Base-by-base conservation (phyloP, 208 protist species). In the Acanthamoeba sp. region DNA sequence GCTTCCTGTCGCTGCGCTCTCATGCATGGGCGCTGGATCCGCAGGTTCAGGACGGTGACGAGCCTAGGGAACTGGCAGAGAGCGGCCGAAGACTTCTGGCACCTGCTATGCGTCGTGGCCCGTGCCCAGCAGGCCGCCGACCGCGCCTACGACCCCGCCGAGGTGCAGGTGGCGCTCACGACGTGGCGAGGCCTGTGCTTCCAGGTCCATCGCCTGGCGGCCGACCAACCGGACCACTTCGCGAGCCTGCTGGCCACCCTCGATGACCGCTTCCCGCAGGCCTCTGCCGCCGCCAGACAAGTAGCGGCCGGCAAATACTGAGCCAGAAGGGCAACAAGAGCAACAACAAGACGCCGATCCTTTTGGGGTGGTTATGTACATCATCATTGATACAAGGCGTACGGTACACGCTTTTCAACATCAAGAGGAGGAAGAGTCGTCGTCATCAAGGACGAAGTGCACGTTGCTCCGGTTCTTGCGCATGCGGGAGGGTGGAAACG, bases 391-490 rank as follows among this genome's bases (percentile, higher is more conserved):
- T n/a, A n/a, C n/a, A n/a, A n/a, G n/a, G n/a, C n/a, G n/a, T n/a
- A n/a, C n/a, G n/a, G n/a, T n/a, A n/a, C n/a, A n/a, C n/a, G n/a
- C n/a, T n/a, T n/a, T n/a, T n/a, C n/a, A n/a, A n/a, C n/a, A n/a
- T n/a, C n/a, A n/a, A n/a, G n/a, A n/a, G n/a, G n/a, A n/a, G n/a
- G n/a, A n/a, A n/a, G n/a, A n/a, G 45, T 62, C n/a, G 16, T 84
- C 73, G 27, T 84, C 40, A 29, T 27, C 73, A 22, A 84, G 73
- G 6, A 84, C 42, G 29, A 84, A 84, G 16, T 84, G 34, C 1
- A 84, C 73, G 36, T 84, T 84, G 29, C 38, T 52, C 4, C 73
- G 73, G 36, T 84, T 84, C 73, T 84, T 84, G 73, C 73, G 73
- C 38, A 84, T 80, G 36, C 69, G 69, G 20, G 69, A n/a, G 1